Evolutionary conservation across 2,329 filamentous ascomycete genomes (phyloP).

Genomic region (Dactylellina parvicollis): DNA sequence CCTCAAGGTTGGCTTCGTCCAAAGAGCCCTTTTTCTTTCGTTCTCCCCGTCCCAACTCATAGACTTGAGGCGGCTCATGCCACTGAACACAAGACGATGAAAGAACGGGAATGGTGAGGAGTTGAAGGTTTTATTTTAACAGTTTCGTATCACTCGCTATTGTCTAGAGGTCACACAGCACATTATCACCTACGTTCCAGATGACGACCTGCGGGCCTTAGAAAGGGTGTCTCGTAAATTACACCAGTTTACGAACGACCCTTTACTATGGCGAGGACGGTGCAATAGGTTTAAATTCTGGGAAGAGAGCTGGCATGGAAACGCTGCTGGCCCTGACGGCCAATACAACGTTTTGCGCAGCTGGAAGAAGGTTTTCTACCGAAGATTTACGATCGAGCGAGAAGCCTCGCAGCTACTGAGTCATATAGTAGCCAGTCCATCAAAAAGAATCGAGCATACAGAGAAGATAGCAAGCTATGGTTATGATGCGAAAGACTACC

Average conservation of each 20-base stretch:
- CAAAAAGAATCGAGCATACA: slow-evolving; percentile 74
- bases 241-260: slow-evolving; percentile 73
- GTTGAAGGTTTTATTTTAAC: neutral
- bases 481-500: slow-evolving; percentile 87
- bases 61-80: neutral
- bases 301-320: slow-evolving; percentile 63
- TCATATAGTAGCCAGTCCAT: slow-evolving; percentile 75
- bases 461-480: slow-evolving; percentile 76
- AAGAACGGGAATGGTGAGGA: neutral
- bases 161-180: slow-evolving; percentile 88
- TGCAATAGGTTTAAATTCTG: slow-evolving; percentile 81
- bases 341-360: slow-evolving; percentile 69
- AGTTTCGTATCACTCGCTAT: slow-evolving; percentile 55
- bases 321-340: slow-evolving; percentile 64
- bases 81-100: neutral
- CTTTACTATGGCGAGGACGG: slow-evolving; percentile 80
- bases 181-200: slow-evolving; percentile 73
- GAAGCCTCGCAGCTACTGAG: slow-evolving; percentile 70
- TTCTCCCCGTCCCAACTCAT: neutral
- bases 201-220: slow-evolving; percentile 66
- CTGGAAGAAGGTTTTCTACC: slow-evolving; percentile 77
- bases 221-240: slow-evolving; percentile 73
- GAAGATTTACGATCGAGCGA: slow-evolving; percentile 67
- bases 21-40: neutral
- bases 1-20: slow-evolving; percentile 39